Evolutionary conservation across 148 eudicot genomes (phyloP), one percentile per base, ranked within the genome.

Genomic region (Arbutus unedo): DNA sequence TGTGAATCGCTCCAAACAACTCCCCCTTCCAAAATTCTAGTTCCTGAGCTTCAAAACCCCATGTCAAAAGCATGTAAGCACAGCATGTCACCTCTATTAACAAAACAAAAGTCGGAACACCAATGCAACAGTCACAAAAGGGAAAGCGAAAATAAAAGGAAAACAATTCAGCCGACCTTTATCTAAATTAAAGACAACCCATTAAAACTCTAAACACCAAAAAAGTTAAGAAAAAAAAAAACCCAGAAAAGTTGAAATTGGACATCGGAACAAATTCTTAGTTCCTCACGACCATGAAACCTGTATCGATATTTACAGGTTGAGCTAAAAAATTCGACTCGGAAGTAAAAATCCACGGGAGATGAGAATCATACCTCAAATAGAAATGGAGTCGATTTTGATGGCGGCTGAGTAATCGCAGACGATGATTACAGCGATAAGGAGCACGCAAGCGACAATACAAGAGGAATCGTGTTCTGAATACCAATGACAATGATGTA

Each of bases 101-200:
- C 78, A 75, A 50, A 49, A 50, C 4, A 21, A 50, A 48, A n/a
- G 38, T 74, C 23, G 44, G 38, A 50, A 21, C 0, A 16, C 56
- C 43, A 50, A 23, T 51, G 41, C 43, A 50, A 49, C 57, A 23
- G 19, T 53, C 56, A 50, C 31, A 47, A 74, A 74, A 18, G 11
- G 19, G 5, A 74, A 19, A 15, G 21, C 38, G 9, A 74, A 74
- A 4, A 21, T 11, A 8, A 11, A 74, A 48, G 41, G 19, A 48
- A 51, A 75, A 75, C 59, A 75, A 75, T 15, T 50, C 13, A 25
- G 57, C 44, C 8, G 43, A 3, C 55, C 25, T 50, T 13, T 43
- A 75, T 75, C 59, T 13, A 25, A 75, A 51, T 14, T 50, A 75
- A 75, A 50, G 59, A 51, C 59, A 23, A 75, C 78, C 41, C 78